Evolutionary conservation across 192 early-diverging fungal species (phyloP).

Genomic region (Podila minutissima): DNA sequence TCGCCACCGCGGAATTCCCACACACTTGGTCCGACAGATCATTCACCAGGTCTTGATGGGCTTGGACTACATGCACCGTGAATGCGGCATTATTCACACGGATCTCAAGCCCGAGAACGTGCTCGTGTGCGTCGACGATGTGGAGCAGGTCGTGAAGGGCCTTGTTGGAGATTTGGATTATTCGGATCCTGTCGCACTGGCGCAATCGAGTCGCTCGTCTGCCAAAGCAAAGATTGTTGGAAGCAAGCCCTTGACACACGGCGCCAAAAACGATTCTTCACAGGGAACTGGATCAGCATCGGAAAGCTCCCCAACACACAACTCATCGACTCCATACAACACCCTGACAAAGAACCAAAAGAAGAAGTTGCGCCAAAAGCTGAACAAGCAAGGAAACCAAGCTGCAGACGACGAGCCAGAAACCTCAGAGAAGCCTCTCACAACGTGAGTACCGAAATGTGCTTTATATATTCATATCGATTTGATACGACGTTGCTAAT

Average conservation of each 20-base stretch:
- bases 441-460: conserved; percentile 17
- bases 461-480: background rate
- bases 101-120: conserved; percentile 99
- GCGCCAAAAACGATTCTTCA: background rate
- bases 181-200: conserved; percentile 40
- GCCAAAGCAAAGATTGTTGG: conserved; percentile 35
- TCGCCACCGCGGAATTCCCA: conserved; percentile 85
- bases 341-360: conserved; percentile 50
- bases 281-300: background rate
- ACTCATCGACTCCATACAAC: conserved; percentile 38
- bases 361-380: conserved; percentile 44
- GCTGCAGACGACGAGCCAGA: conserved; percentile 14
- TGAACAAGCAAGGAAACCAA: conserved; percentile 36
- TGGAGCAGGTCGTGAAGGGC: conserved; percentile 76
- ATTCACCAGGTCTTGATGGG: conserved; percentile 91
- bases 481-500: background rate
- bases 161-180: conserved; percentile 55
- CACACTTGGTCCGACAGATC: conserved; percentile 89
- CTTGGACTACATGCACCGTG: conserved; percentile 92
- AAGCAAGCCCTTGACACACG: conserved; percentile 32
- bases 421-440: conserved; percentile 9
- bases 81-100: conserved; percentile 97
- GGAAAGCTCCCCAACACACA: background rate
- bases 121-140: conserved; percentile 90
- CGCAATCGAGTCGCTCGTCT: conserved; percentile 38